phyloP scores from a whole-genome alignment of 768 basidiomycete genomes.

The Kwoniella sp. region DNA sequence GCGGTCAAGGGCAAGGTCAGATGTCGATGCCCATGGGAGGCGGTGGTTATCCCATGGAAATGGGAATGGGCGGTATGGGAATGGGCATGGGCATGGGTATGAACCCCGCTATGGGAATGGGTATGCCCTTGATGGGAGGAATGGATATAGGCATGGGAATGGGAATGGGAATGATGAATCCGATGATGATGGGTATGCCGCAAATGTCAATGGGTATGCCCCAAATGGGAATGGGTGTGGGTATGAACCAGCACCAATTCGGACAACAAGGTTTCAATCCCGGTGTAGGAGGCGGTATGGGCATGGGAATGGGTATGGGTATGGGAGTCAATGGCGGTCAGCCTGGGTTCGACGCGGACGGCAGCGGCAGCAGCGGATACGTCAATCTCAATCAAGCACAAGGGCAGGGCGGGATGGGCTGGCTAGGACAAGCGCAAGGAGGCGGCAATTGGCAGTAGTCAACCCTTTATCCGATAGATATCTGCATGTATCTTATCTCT shows the following conservation, averaged over 20 bases:
- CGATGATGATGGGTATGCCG: constrained; percentile 25
- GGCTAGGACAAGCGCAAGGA: too few species aligned
- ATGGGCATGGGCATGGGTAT: constrained; percentile 1
- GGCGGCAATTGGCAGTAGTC: constrained; percentile 7
- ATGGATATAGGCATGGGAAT: constrained; percentile 18
- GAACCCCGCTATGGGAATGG: constrained; percentile 1
- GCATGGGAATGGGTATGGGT: neutral
- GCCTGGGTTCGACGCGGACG: constrained; percentile 3
- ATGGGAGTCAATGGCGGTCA: constrained; percentile 1
- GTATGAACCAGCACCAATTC: neutral
- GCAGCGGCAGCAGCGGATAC: neutral
- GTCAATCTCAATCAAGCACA: neutral
- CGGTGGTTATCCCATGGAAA: neutral
- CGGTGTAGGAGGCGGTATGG: neutral
- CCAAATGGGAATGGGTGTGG: constrained; percentile 13
- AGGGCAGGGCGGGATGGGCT: constrained; percentile 15
- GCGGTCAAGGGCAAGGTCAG: constrained; percentile 1
- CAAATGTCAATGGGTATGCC: constrained; percentile 16
- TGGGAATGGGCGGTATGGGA: constrained; percentile 9
- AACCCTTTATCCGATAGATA: too few species aligned
- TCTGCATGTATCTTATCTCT: too few species aligned
- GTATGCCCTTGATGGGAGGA: neutral
- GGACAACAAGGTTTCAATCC: neutral
- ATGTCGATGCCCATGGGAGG: neutral
- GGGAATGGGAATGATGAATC: constrained; percentile 38